Conservation (phyloP, 2,329 filamentous ascomycete genomes). For the Colletotrichum costaricense region DNA sequence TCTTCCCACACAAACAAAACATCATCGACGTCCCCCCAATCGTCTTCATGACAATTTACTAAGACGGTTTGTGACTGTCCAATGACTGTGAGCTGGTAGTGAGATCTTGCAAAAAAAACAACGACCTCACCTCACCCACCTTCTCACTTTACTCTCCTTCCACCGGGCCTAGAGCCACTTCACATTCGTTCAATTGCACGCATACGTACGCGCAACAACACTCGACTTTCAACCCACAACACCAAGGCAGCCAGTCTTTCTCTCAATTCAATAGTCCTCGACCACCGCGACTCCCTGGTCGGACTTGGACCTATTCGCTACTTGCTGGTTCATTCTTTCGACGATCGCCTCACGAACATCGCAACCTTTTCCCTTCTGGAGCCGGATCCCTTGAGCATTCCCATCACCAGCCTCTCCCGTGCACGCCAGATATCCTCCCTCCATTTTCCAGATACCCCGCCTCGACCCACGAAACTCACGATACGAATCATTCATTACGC, state of each 20-base stretch:
- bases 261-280: constrained; percentile 3
- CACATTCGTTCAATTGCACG: constrained; percentile 32
- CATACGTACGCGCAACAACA: constrained; percentile 1
- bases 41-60: constrained; percentile 20
- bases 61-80: constrained; percentile 6
- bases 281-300: constrained; percentile 23
- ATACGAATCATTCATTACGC: constrained; percentile 1
- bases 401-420: constrained; percentile 12
- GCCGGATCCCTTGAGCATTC: constrained; percentile 11
- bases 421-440: neutral
- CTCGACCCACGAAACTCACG: constrained; percentile 27
- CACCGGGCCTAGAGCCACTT: constrained; percentile 31
- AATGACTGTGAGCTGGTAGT: constrained; percentile 32
- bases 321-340: constrained; percentile 33
- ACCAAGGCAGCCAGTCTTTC: neutral
- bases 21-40: neutral
- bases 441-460: constrained; percentile 23
- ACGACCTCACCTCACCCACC: constrained; percentile 26
- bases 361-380: neutral
- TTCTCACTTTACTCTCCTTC: constrained; percentile 35
- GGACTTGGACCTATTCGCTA: constrained; percentile 12
- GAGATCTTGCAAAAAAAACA: constrained; percentile 8
- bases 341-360: constrained; percentile 16
- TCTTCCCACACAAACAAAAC: neutral
- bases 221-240: neutral